Base-by-base conservation (phyloP, 768 basidiomycete genomes). In the Pilatotrama ljubarskyi region DNA sequence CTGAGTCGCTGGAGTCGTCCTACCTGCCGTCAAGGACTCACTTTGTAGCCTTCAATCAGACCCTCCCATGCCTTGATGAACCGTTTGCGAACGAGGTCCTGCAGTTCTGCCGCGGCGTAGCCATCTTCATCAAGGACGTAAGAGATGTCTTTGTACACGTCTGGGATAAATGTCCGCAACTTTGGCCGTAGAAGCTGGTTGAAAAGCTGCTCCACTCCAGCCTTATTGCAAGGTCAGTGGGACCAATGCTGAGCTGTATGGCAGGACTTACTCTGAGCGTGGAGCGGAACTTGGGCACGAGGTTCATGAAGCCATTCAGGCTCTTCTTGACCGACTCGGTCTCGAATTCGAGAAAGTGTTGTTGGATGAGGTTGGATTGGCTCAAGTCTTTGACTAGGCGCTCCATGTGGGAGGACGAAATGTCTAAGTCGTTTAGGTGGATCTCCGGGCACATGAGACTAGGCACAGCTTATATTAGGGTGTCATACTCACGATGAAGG, bases 161-260 rank as follows among this genome's bases (percentile, higher is more conserved):
- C 97, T 5, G 84, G 75, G 47, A 98, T 80, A 46, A 98, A 78
- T 36, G 84, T 90, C 24, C 97, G 86, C 48, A 99, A 73, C 59
- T 86, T 87, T 0, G 97, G 95, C 18, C 95, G 84, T 66, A 95
- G 82, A 10, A 98, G 79, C 70, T 98, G 96, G 67, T 95, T 98
- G 79, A 98, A 98, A 37, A 98, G 78, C 66, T 96, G 93, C 66
- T 99, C 97, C 25, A 97, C 77, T 15, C 95, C 93, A 2, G 82
- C 77, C 93, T 95, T 64, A 3, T n/a, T 11, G 2, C 40, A 25
- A 17, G 15, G 11, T 56, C 13, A 60, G 36, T 36, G 50, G 48
- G 26, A 7, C 59, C 36, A 20, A 24, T 1, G 14, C 13, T 5
- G 13, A 15, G 25, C 15, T 32, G 13, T 15, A 13, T 5, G 42